Evolutionary conservation across 2,329 filamentous ascomycete genomes (phyloP), one percentile per base, ranked within the genome.

Genomic region (Ophiocordyceps camponoti-rufipedis): DNA sequence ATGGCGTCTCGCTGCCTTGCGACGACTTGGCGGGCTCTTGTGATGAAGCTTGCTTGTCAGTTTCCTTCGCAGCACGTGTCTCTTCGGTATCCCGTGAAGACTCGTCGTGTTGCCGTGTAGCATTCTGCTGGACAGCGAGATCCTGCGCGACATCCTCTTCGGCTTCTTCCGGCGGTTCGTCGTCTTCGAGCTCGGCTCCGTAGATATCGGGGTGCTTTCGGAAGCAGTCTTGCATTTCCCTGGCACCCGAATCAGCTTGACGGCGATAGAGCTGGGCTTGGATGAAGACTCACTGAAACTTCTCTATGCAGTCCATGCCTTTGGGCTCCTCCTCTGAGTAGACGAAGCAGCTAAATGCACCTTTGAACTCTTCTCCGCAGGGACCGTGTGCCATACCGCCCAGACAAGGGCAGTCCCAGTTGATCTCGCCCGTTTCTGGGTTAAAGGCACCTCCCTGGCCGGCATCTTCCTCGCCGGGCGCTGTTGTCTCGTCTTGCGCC

Each of bases 281-380:
- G 28, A 14, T 10, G 9, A 9, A 4, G 29, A 74, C 82, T 42
- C 72, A 91, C 86, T 94, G 88, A 74, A 95, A 95, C 68, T 91
- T 94, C 28, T 94, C 87, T 58, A 95, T 91, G 67, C 88, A 95
- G 60, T 95, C 87, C 69, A 94, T 89, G 44, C 89, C 89, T 77
- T 98, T 98, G 33, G 88, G 88, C 60, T 98, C 91, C 60, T 94
- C 85, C 40, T 77, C 79, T 3, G 85, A 94, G 67, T 81, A 91
- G n/a, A 98, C 87, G 57, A 98, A 98, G 68, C 91, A 98, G 74
- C 87, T 94, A 57, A 98, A 98, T 0, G 91, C 91, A 23, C 80
- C 80, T 69, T 82, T 87, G 74, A 98, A 98, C 58, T 96, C 80
- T 60, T 93, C 85, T 43, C 91, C 91, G 60, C 91, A 98, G 45